Percentiles rank a stretch among this genome's conserved stretches.
phyloP scores from a whole-genome alignment of 2,329 filamentous ascomycete genomes.

The Plectosphaerella plurivora region DNA sequence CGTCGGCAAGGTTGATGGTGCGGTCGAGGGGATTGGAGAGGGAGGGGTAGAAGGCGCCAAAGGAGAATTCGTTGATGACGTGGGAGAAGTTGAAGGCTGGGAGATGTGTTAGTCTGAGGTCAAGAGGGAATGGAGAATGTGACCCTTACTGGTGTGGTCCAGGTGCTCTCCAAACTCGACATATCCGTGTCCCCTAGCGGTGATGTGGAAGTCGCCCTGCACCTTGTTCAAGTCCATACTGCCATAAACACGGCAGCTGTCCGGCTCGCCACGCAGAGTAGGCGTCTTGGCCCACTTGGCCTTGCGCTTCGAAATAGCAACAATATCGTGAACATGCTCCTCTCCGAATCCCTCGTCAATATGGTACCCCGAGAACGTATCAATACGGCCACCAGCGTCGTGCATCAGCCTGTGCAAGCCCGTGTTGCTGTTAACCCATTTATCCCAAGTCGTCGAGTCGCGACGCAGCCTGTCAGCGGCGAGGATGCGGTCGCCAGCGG shows the following conservation, averaged over 20 bases:
- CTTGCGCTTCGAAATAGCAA: slow-evolving; percentile 61
- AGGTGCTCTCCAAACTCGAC: slow-evolving; percentile 73
- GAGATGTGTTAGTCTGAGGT: neutral
- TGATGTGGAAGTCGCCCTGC: slow-evolving; percentile 97
- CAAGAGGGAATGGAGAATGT: neutral
- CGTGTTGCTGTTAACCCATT: slow-evolving; percentile 70
- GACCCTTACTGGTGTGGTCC: slow-evolving; percentile 67
- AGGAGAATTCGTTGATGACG: slow-evolving; percentile 92
- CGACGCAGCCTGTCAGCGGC: slow-evolving; percentile 69
- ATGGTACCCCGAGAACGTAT: slow-evolving; percentile 56
- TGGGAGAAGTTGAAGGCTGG: slow-evolving; percentile 96
- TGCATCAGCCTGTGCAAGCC: slow-evolving; percentile 58
- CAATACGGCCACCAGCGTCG: slow-evolving; percentile 49
- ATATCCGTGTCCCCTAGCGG: slow-evolving; percentile 93
- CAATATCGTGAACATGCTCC: slow-evolving; percentile 87
- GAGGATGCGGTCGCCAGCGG: slow-evolving; percentile 84
- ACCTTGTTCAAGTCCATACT: slow-evolving; percentile 93
- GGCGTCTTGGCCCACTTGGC: slow-evolving; percentile 75
- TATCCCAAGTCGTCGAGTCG: slow-evolving; percentile 74
- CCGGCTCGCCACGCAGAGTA: slow-evolving; percentile 50
- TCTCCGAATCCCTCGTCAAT: slow-evolving; percentile 68
- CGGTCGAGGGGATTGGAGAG: slow-evolving; percentile 92
- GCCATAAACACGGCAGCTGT: slow-evolving; percentile 86
- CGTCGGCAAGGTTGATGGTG: slow-evolving; percentile 71
- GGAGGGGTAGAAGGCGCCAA: slow-evolving; percentile 93